phyloP scores from a whole-genome alignment of 352 stramenopile genomes.

The Nothophytophthora sp. region DNA sequence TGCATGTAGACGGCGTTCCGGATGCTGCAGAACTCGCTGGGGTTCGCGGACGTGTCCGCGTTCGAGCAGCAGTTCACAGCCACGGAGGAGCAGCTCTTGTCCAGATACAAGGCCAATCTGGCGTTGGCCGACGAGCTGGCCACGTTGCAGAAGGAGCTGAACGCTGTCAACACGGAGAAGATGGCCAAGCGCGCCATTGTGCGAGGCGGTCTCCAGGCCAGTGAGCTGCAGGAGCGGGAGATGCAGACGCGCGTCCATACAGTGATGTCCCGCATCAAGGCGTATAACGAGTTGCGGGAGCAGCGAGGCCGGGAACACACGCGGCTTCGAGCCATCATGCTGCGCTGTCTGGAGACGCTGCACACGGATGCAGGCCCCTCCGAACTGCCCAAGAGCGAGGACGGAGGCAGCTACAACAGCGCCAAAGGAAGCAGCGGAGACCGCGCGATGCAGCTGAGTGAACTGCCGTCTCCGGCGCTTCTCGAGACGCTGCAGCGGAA shows the following conservation, averaged over 20 bases:
- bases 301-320: constrained; percentile 50
- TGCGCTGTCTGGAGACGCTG: constrained; percentile 64
- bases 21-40: constrained; percentile 52
- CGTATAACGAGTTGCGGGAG: constrained; percentile 57
- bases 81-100: constrained; percentile 63
- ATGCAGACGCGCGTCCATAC: constrained; percentile 32
- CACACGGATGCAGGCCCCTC: constrained; percentile 24
- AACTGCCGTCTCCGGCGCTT: constrained; percentile 43
- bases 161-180: constrained; percentile 26
- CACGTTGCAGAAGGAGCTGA: constrained; percentile 37
- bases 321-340: constrained; percentile 50
- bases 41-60: constrained; percentile 13
- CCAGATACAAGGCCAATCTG: constrained; percentile 61
- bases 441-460: constrained; percentile 49
- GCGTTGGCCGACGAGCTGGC: constrained; percentile 54
- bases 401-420: neutral
- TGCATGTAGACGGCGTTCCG: constrained; percentile 43
- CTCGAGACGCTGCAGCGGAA: constrained; percentile 67
- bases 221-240: constrained; percentile 29
- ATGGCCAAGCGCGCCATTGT: constrained; percentile 33
- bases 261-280: constrained; percentile 11
- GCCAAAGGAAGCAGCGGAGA: neutral
- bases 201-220: constrained; percentile 33
- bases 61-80: constrained; percentile 56
- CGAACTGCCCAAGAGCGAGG: constrained; percentile 1